Evolutionary conservation across 139 green algal genomes (phyloP), one percentile per base, ranked within the genome.

Genomic region (Tetraselmis striata): DNA sequence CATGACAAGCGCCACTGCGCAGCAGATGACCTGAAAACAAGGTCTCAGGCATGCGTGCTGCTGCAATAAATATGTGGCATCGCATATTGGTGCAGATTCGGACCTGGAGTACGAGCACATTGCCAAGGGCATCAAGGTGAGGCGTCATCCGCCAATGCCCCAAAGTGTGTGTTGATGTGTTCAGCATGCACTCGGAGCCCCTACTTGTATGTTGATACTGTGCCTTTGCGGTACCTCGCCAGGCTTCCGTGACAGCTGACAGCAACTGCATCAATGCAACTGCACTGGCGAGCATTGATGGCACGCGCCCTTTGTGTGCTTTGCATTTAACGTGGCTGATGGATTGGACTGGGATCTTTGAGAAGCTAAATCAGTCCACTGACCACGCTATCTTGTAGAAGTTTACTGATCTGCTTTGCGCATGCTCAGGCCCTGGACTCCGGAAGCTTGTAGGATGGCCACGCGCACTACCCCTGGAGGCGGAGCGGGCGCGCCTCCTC

Each of bases 71-170:
- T n/a, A n/a, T n/a, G n/a, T n/a, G n/a, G n/a, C n/a, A n/a, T n/a
- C n/a, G n/a, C n/a, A n/a, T n/a, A n/a, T n/a, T n/a, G n/a, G n/a
- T 86, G 78, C 85, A 90, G 92, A 95, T 77, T 77, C 76, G 0
- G 92, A 90, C 23, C 87, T 98, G n/a, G 90, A 98, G 89, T 98
- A 98, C 80, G 93, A 96, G 75, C 86, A 98, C 83, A 80, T 98
- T 22, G 91, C 95, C 0, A 59, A 82, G 0, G 95, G 95, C 5
- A 26, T 98, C 31, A 96, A 93, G 86, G 82, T 90, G 59, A 59
- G 77, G 0, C 31, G 30, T 31, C 23, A 18, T 59, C 26, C 67
- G 1, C 30, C 18, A 59, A 75, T 75, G 79, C 5, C 25, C 30
- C 2, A 2, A 0, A 23, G 31, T 31, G 22, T 75, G 78, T 28